phyloP scores from a whole-genome alignment of 495 filamentous ascomycete genomes.

The Cetradonia linearis region DNA sequence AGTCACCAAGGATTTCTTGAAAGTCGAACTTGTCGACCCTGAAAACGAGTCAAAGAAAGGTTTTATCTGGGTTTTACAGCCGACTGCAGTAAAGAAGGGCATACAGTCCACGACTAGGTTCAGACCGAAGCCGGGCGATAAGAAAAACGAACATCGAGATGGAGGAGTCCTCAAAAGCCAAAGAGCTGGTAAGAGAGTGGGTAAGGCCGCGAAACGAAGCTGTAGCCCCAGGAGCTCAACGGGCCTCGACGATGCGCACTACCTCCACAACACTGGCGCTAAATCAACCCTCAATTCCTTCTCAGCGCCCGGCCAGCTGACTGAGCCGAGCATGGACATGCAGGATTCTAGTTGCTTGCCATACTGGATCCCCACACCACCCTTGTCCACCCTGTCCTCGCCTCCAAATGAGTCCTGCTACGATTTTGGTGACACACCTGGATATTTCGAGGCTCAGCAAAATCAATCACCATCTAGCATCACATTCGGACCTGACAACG shows the following conservation, averaged over 20 bases:
- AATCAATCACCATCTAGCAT: not conserved
- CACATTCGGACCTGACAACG: conserved; percentile 1
- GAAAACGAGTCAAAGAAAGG: conserved; percentile 45
- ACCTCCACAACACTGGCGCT: not conserved
- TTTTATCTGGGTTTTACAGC: conserved; percentile 57
- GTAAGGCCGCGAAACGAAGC: conserved; percentile 38
- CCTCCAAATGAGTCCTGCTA: not conserved
- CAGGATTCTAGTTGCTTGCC: not conserved
- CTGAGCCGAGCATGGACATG: not conserved
- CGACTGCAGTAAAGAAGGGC: conserved; percentile 48
- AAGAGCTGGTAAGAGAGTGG: conserved; percentile 46
- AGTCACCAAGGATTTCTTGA: conserved; percentile 50
- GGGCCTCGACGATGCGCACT: conserved; percentile 4
- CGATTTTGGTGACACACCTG: conserved; percentile 6
- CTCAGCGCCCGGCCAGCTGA: not conserved
- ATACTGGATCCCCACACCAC: conserved; percentile 12
- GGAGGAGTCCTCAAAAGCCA: conserved; percentile 41
- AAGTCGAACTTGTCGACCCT: conserved; percentile 39
- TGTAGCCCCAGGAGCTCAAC: conserved; percentile 22
- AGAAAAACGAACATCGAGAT: conserved; percentile 36
- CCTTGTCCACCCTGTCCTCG: conserved; percentile 8
- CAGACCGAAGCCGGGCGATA: conserved; percentile 44
- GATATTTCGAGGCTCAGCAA: not conserved
- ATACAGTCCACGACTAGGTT: conserved; percentile 70
- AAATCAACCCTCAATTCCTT: not conserved